Evolutionary conservation across 495 filamentous ascomycete genomes (phyloP), one percentile per base, ranked within the genome.

Genomic region (Aspergillus bertholletiae): DNA sequence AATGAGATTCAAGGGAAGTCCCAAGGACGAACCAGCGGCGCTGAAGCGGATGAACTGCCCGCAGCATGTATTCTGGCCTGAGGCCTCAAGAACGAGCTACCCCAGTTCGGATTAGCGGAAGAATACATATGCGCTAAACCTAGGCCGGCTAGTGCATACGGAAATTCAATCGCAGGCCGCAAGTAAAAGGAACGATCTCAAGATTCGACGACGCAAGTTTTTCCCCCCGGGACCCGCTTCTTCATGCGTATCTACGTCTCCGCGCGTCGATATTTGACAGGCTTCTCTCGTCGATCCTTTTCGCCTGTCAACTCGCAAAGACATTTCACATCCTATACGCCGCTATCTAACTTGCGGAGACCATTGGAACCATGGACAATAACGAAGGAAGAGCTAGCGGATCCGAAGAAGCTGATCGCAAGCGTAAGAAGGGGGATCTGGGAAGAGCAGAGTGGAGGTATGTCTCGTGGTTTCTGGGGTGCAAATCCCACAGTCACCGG

Each of bases 381-480:
- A 69, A 71, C 69, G 49, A 55, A 56, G 67, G 56, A 68, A 64
- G 65, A 76, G 58, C 59, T 69, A 57, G 56, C 22, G 57, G 63
- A 75, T 61, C 62, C 67, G 58, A 60, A 22, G 59, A 65, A 64
- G 57, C 66, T 74, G 65, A 65, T 72, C 66, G 69, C 61, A 62
- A 69, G 60, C 71, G 79, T 79, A 82, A 79, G 78, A 85, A 79
- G 64, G 74, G 77, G 66, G 80, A 89, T 78, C 71, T 86, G 78
- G 86, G 87, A 59, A 74, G 87, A 55, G 68, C 70, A 28, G 84
- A 85, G 63, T 87, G 80, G 72, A 81, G 75, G 85, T 88, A 80
- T 63, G 77, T 59, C 53, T 47, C 37, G 23, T 13, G 18, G 48
- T 27, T 46, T 9, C 15, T 18, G n/a, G 17, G 21, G 24, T 46